Evolutionary conservation across 1,284 basidiomycete species (phyloP), one percentile per base, ranked within the genome.

Genomic region (Puccinia horiana): DNA sequence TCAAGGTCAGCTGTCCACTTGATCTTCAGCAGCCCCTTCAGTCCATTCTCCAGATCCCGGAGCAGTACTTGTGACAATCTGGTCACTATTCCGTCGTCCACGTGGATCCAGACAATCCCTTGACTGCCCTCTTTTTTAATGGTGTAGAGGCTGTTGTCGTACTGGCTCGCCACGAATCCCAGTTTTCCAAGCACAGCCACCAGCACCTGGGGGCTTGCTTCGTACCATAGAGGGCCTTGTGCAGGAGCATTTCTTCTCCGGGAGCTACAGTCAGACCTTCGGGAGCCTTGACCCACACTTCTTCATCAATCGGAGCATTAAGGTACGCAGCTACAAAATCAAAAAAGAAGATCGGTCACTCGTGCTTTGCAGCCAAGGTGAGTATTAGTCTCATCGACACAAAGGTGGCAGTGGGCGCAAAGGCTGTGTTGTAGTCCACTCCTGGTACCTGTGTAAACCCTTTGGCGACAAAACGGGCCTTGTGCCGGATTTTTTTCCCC

Each of bases 111-210:
- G 6, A 69, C n/a, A 37, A 69, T 69, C 26, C 63, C 49, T 9
- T 52, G 49, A 14, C 20, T 23, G 20, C 12, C 11, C 11, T 42
- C 23, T 4, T 42, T 9, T 16, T 67, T 35, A 3, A 67, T 16
- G 9, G 40, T 67, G 47, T 72, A 72, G 2, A 72, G 69, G 20
- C 40, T 44, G 6, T n/a, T n/a, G n/a, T 69, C 35, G 65, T 69
- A 69, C 20, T 69, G 65, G 35, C 65, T 69, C 32, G 35, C 20
- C 65, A 14, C 42, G 42, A 69, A 69, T 14, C 65, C 65, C n/a
- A 63, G 18, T 20, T 20, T 20, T 6, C 35, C 8, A 6, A 63
- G 58, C 12, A 63, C 35, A 29, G n/a, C 58, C 58, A 63, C 58
- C 58, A 63, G 18, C 58, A 63, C 52, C 52, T 18, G 18, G 52